Evolutionary conservation across 768 basidiomycete genomes (phyloP).

Genomic region (Sporobolomyces phaffii): DNA sequence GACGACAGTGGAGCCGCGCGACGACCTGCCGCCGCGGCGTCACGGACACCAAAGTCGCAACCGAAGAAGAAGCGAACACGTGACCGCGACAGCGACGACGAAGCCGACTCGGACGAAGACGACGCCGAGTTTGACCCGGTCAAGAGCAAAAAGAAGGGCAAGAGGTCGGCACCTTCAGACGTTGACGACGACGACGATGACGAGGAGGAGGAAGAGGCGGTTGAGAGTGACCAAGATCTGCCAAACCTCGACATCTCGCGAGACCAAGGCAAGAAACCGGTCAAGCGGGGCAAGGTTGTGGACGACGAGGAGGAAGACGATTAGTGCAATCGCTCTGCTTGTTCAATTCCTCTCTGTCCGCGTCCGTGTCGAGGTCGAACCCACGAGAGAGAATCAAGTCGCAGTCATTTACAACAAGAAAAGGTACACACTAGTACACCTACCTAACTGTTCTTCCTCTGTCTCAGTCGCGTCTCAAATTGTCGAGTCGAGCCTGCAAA

Average conservation of each 20-base stretch:
- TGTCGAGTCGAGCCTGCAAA: constrained; percentile 86
- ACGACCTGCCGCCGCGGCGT: neutral
- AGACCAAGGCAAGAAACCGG: neutral
- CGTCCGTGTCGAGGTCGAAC: neutral
- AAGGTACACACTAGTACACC: too few species aligned
- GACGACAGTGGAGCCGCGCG: neutral
- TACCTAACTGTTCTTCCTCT: too few species aligned
- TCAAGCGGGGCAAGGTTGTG: neutral
- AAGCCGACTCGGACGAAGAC: constrained; percentile 5
- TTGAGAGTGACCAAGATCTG: constrained; percentile 17
- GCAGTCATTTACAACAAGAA: too few species aligned
- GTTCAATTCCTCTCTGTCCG: too few species aligned
- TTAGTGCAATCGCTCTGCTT: too few species aligned
- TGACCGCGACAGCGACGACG: neutral
- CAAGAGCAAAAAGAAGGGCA: neutral
- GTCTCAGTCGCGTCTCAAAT: constrained; percentile 56
- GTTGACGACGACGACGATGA: neutral
- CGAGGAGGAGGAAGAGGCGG: constrained; percentile 12
- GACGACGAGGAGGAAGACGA: constrained; percentile 7
- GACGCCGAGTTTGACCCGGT: neutral
- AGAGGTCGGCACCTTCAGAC: neutral
- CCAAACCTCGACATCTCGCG: constrained; percentile 4
- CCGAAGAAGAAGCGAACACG: constrained; percentile 1
- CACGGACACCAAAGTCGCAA: neutral
- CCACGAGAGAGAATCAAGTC: too few species aligned